Percentiles rank a stretch among this genome's conserved stretches.
Conservation (phyloP, 2,329 filamentous ascomycete species). For the Tetracladium maxilliforme region DNA sequence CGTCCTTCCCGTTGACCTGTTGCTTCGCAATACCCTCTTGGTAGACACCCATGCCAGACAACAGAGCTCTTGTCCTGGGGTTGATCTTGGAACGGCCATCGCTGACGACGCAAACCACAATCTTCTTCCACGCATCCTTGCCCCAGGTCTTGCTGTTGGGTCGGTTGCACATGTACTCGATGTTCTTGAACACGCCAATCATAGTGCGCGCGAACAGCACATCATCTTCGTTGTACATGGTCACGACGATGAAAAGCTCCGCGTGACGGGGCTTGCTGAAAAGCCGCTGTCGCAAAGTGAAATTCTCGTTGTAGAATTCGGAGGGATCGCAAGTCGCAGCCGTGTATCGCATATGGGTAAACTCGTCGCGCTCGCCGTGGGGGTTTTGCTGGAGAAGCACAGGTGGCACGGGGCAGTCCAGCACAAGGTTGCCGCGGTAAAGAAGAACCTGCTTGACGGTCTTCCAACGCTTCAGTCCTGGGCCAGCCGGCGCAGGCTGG, state of each 20-base stretch:
- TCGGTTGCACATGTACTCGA: conserved; percentile 93
- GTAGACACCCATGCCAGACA: conserved; percentile 90
- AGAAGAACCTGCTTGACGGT: conserved; percentile 97
- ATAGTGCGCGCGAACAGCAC: conserved; percentile 90
- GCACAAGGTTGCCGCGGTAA: conserved; percentile 90
- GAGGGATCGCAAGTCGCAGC: conserved; percentile 88
- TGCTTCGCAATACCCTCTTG: conserved; percentile 98
- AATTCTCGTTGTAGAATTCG: conserved; percentile 78
- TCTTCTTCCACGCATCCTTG: conserved; percentile 98
- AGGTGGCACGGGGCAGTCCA: conserved; percentile 91
- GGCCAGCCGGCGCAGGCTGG: conserved; percentile 37
- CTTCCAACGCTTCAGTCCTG: conserved; percentile 91
- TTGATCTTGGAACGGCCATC: conserved; percentile 98
- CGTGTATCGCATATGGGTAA: conserved; percentile 85
- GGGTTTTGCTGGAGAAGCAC: conserved; percentile 75
- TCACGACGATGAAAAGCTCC: conserved; percentile 90
- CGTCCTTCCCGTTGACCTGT: conserved; percentile 90
- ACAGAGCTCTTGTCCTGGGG: conserved; percentile 70
- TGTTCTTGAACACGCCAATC: conserved; percentile 96
- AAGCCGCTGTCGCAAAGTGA: conserved; percentile 79
- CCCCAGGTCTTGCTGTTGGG: conserved; percentile 96
- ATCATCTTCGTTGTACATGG: conserved; percentile 99
- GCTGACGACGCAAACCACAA: conserved; percentile 93
- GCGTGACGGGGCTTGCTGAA: conserved; percentile 89
- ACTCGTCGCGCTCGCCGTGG: conserved; percentile 83